Conservation (phyloP, 164 flowering plant genomes). For the Vitis amurensis region DNA sequence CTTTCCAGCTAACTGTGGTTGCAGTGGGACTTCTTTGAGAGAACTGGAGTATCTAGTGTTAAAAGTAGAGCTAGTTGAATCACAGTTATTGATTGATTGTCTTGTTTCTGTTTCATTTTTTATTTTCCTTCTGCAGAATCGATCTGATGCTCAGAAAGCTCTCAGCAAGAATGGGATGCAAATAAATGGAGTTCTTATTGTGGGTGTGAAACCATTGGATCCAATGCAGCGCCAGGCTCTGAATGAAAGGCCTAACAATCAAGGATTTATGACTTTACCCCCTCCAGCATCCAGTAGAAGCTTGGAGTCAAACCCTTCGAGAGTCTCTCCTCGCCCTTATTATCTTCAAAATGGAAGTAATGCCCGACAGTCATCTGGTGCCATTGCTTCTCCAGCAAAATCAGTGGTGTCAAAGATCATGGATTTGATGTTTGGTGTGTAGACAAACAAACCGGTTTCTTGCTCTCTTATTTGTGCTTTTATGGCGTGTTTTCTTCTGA, state of each 20-base stretch:
- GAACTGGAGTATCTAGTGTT: neutral
- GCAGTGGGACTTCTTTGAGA: too few species aligned
- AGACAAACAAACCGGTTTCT: constrained; percentile 8
- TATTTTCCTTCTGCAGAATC: constrained; percentile 50
- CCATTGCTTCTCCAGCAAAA: constrained; percentile 88
- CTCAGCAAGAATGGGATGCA: constrained; percentile 84
- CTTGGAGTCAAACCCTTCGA: constrained; percentile 36
- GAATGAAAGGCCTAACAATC: constrained; percentile 58
- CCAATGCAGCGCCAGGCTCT: constrained; percentile 70
- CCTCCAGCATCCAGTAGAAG: constrained; percentile 41
- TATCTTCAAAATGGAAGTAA: constrained; percentile 56
- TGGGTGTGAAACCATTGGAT: constrained; percentile 91
- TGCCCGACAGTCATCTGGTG: constrained; percentile 53
- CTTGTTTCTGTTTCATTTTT: neutral
- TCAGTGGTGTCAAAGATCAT: constrained; percentile 71
- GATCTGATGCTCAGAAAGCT: constrained; percentile 88
- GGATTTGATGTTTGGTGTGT: constrained; percentile 96
- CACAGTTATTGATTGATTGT: neutral
- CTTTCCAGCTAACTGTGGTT: neutral
- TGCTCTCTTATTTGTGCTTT: neutral
- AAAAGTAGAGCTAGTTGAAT: neutral
- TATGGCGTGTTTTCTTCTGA: too few species aligned
- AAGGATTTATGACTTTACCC: constrained; percentile 83
- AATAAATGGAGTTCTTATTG: constrained; percentile 76
- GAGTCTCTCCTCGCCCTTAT: constrained; percentile 48